These are phyloP conservation scores for Climacium dendroides DNA, from an alignment of 225 moss, liverwort and hornwort genomes.

Conservation along the genomic window DNA sequence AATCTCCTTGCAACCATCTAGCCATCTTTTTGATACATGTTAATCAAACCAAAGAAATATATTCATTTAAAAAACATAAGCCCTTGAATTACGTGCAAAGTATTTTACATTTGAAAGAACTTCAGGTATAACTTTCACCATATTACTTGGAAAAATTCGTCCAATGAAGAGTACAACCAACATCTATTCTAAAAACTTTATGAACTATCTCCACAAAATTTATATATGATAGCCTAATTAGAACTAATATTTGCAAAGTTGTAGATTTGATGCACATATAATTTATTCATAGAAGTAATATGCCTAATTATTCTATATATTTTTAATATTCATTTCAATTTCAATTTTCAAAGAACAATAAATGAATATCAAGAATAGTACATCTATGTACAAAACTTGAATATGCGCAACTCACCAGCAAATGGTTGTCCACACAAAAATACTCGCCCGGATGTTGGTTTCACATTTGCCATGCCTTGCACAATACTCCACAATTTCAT, in stretches of 20 bases:
- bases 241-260: neutral
- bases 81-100: neutral
- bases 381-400: neutral
- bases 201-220: too few relatives aligned
- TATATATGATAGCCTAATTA: too few relatives aligned
- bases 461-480: neutral
- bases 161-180: too few relatives aligned
- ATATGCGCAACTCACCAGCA: neutral
- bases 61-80: rapidly evolving
- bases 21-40: rapidly evolving
- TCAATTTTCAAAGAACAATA: neutral
- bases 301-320: neutral
- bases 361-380: neutral
- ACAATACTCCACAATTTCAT: neutral
- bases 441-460: neutral
- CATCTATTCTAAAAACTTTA: too few relatives aligned
- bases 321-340: neutral
- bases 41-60: neutral
- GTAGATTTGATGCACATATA: rapidly evolving
- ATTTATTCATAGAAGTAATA: neutral
- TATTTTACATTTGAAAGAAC: rapidly evolving
- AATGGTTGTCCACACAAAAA: neutral
- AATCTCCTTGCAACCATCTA: neutral
- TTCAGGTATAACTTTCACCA: rapidly evolving
- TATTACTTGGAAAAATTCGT: too few relatives aligned